Evolutionary conservation across 495 filamentous ascomycete genomes (phyloP), one percentile per base, ranked within the genome.

Genomic region (Cryomyces minteri): DNA sequence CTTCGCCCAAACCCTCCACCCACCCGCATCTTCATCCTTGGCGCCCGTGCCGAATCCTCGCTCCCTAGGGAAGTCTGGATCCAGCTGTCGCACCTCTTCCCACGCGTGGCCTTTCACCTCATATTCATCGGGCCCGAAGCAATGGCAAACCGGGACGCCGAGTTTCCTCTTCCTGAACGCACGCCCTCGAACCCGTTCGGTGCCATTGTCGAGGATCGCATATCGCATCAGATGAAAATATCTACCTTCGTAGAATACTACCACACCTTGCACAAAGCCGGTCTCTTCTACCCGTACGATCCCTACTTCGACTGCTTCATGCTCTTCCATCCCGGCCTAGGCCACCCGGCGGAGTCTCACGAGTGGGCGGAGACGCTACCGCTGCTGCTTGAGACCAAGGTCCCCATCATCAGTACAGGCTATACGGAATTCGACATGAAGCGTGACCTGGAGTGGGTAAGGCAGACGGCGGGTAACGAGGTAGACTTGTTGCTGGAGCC

Each of bases 251-350:
- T 95, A 28, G 92, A 99, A 48, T 95, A 99, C 63, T 99, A 88
- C 67, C 88, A 99, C 60, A 95, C 86, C 1, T 72, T 99, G 55
- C 88, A 96, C 64, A 76, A 88, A 54, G 78, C 88, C 1, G 74
- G 80, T 31, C 69, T 83, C 46, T 99, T 96, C 66, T 72, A 81
- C 28, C 92, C 92, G 0, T 95, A 84, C 62, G 90, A 99, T 60
- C 90, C 90, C 1, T 99, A 99, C 60, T 88, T 99, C 53, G 90
- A 99, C 65, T 84, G 79, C 58, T 87, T 99, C 54, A 74, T 99
- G 55, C 71, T 93, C 43, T 99, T 95, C 68, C 90, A 99, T 60
- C 90, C 90, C 3, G 90, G 90, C 5, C 67, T 99, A 18, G 90
- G 90, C 18, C 92, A 99, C 60, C 87, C 92, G 5, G 84, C 86